A percentile compares a stretch with the other conserved stretches of the same genome.
phyloP scores from a whole-genome alignment of 2,329 filamentous ascomycete species.

The Plenodomus tracheiphilus region DNA sequence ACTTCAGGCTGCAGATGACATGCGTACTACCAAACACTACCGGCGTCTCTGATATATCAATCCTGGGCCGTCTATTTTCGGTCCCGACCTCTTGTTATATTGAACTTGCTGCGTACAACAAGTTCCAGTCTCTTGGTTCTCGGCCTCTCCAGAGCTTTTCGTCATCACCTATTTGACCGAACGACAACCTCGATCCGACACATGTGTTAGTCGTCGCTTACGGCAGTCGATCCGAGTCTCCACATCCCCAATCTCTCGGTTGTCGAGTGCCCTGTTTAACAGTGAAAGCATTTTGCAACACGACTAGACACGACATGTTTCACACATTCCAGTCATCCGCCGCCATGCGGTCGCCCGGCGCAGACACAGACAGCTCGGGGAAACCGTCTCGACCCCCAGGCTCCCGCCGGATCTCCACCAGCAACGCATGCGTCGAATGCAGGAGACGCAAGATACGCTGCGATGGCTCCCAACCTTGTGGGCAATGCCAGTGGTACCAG shows the following conservation, averaged over 20 bases:
- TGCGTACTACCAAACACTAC: conserved; percentile 13
- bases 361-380: conserved; percentile 37
- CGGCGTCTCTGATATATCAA: conserved; percentile 21
- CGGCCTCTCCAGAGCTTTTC: conserved; percentile 6
- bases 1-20: conserved; percentile 23
- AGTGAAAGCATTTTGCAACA: background rate
- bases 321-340: conserved; percentile 50
- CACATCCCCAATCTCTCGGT: conserved; percentile 4
- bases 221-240: conserved; percentile 7
- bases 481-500: conserved; percentile 80
- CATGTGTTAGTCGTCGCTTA: conserved; percentile 10
- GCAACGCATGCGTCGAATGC: conserved; percentile 73
- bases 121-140: conserved; percentile 13
- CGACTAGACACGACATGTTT: conserved; percentile 41
- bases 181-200: conserved; percentile 6
- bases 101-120: conserved; percentile 11
- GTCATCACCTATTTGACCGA: conserved; percentile 10
- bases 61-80: conserved; percentile 12
- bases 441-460: conserved; percentile 82
- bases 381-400: conserved; percentile 43
- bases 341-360: conserved; percentile 36
- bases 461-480: conserved; percentile 79
- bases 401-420: conserved; percentile 52
- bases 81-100: conserved; percentile 15
- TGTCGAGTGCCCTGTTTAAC: background rate